phyloP scores from a whole-genome alignment of 1,139 yeast genomes.

The Debaryomyces robertsiae region DNA sequence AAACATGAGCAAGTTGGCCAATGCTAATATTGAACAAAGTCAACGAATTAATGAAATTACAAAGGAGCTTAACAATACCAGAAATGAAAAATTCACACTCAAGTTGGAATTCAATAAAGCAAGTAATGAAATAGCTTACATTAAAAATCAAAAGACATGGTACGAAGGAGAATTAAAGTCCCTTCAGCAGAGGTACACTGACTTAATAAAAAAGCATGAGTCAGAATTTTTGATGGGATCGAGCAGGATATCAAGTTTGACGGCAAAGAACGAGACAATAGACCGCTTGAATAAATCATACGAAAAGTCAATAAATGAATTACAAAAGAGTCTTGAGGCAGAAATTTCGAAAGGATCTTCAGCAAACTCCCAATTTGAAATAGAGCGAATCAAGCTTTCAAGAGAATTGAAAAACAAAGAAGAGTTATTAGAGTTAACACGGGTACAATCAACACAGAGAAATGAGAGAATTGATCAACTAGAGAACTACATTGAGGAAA shows the following conservation, averaged over 20 bases:
- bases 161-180: constrained; percentile 49
- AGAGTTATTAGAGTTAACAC: constrained; percentile 61
- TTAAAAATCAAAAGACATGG: constrained; percentile 47
- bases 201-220: constrained; percentile 43
- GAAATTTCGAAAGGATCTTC: constrained; percentile 40
- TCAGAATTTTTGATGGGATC: constrained; percentile 35
- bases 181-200: constrained; percentile 41
- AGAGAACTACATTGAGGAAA: constrained; percentile 46
- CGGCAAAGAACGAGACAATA: constrained; percentile 29
- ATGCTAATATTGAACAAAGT: constrained; percentile 50
- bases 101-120: constrained; percentile 47
- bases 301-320: constrained; percentile 18
- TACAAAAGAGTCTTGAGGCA: constrained; percentile 44
- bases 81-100: constrained; percentile 40
- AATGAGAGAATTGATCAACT: constrained; percentile 49
- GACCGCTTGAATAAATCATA: constrained; percentile 22
- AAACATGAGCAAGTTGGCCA: constrained; percentile 54
- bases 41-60: constrained; percentile 41
- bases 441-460: constrained; percentile 51
- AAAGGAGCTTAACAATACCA: constrained; percentile 37
- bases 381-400: constrained; percentile 54
- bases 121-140: constrained; percentile 37
- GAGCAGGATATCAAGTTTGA: constrained; percentile 32
- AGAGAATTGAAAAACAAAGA: constrained; percentile 68
- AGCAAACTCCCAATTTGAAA: constrained; percentile 29